Base-by-base conservation (phyloP, 306 rosid genomes). In the Rosa lucieae region DNA sequence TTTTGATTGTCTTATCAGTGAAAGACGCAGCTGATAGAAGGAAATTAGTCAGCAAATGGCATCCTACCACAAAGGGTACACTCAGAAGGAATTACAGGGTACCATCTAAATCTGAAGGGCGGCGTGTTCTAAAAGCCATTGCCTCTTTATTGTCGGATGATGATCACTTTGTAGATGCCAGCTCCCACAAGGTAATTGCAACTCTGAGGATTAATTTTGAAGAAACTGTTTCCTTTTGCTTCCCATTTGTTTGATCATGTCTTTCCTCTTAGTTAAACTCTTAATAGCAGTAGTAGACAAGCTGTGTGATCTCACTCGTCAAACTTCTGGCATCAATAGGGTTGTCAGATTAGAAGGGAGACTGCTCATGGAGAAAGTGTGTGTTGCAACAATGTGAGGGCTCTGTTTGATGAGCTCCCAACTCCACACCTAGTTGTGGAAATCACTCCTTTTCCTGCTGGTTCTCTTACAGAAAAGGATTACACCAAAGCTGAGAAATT, bases 281-380 rank as follows among this genome's bases (percentile, higher is more conserved):
- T 21, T 9, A 42, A 40, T 23, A 43, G 53, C 55, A 8, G 35
- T 42, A 26, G 2, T 59, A 39, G 46, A 13, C 14, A 42, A 59
- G 26, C 70, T 21, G 40, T 75, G 29, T 23, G 66, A 58, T 58
- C 70, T 58, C 42, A 74, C 78, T 21, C 12, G 43, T 15, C 23
- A 44, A 12, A 35, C 42, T 55, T 75, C 37, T 73, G 75, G 73
- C 42, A 37, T 75, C 79, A 78, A 82, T 43, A 94, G 97, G 99
- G 99, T 66, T 94, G 99, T 72, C 99, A 94, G 84, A 92, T 94
- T 78, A 87, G 99, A 62, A 87, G 97, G 87, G 97, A 92, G 85
- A 92, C 92, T 74, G 97, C 99, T 70, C 99, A 94, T 82, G 99
- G 99, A 78, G 99, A 94, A 86, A 94, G 95, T 75, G 99, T 94